Conservation (phyloP, 225 moss, liverwort and hornwort species). For the Polytrichum formosum region DNA sequence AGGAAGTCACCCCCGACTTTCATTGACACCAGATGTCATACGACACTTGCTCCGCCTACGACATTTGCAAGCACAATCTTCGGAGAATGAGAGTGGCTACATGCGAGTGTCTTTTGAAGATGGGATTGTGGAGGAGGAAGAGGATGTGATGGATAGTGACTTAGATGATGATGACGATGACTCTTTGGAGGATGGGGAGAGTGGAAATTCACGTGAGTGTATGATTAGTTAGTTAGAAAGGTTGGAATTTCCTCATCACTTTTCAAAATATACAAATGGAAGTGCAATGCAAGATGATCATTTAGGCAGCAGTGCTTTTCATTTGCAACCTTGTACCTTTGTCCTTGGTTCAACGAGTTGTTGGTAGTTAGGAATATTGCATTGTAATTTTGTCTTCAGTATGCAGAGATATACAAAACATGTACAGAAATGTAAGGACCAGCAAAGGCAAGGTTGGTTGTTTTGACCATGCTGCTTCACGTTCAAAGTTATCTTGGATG, state of each 20-base stretch:
- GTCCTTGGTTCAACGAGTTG: conserved; percentile 1
- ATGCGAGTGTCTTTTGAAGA: conserved; percentile 51
- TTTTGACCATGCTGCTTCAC: too few species aligned
- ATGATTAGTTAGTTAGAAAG: conserved; percentile 56
- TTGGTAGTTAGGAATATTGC: not conserved
- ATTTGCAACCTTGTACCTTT: conserved; percentile 8
- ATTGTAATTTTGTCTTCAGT: not conserved
- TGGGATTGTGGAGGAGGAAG: conserved; percentile 57
- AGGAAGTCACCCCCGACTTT: conserved; percentile 47
- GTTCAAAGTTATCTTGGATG: too few species aligned
- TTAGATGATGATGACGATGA: conserved; percentile 63
- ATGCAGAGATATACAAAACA: not conserved
- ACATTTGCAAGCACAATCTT: conserved; percentile 48
- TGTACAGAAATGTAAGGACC: conserved; percentile 5
- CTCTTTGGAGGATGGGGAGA: conserved; percentile 61
- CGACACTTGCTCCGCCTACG: conserved; percentile 69
- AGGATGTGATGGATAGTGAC: conserved; percentile 60
- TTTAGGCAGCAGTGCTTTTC: too few species aligned
- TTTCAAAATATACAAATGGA: not conserved
- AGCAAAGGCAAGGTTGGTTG: too few species aligned
- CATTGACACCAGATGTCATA: conserved; percentile 51
- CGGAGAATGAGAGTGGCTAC: conserved; percentile 40
- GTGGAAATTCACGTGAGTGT: conserved; percentile 76
- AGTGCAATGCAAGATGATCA: not conserved
- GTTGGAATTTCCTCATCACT: not conserved